Evolutionary conservation across 148 eudicot species (phyloP).

Genomic region (Persicaria maculosa): DNA sequence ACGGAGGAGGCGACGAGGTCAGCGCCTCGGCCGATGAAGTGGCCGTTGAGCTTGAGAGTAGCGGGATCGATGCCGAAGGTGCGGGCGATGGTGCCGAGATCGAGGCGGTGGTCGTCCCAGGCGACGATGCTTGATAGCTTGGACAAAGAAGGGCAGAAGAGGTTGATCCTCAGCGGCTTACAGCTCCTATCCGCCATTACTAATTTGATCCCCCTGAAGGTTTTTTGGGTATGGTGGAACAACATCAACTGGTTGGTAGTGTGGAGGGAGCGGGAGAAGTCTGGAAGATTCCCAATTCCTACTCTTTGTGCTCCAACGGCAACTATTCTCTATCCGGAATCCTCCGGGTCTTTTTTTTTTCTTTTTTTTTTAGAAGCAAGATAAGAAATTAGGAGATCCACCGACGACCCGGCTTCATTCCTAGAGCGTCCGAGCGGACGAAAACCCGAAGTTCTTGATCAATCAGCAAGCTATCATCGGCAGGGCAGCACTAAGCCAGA

Average conservation of each 20-base stretch:
- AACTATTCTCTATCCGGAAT: slow-evolving; percentile 1
- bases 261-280: neutral
- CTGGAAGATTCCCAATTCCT: neutral
- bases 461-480: no score
- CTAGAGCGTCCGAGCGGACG: no score
- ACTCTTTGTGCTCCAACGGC: neutral
- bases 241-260: neutral
- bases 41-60: slow-evolving; percentile 65
- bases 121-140: slow-evolving; percentile 32
- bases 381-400: no score
- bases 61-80: slow-evolving; percentile 58
- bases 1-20: slow-evolving; percentile 71
- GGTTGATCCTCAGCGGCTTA: slow-evolving; percentile 15
- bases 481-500: no score
- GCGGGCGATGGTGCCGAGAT: slow-evolving; percentile 58
- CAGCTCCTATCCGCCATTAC: neutral
- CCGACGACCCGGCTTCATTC: no score
- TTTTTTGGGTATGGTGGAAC: neutral
- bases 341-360: neutral
- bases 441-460: no score
- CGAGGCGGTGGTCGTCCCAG: slow-evolving; percentile 58
- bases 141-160: slow-evolving; percentile 50
- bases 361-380: no score
- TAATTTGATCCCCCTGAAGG: no score
- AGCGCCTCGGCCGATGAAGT: slow-evolving; percentile 65